Conservation (phyloP, 768 basidiomycete species). For the Myochromella boudieri region DNA sequence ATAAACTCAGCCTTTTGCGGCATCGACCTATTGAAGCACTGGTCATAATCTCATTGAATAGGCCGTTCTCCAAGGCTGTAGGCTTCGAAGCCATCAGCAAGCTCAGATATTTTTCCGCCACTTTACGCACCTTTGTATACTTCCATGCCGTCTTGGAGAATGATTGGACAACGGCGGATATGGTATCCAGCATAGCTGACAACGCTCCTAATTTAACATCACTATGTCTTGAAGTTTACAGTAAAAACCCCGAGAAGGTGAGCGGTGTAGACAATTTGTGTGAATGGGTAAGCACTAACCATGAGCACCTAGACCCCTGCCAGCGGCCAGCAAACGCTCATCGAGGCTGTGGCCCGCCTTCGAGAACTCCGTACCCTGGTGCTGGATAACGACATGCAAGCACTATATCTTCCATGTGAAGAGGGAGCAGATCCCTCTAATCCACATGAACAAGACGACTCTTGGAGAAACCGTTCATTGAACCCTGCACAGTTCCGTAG, state of each 20-base stretch:
- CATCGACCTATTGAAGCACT: slow-evolving; percentile 1
- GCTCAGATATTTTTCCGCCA: not conserved
- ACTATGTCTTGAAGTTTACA: not conserved
- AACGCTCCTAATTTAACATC: not conserved
- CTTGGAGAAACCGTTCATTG: not conserved
- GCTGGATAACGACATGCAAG: slow-evolving; percentile 1
- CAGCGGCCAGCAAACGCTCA: not conserved
- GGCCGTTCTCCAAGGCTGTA: not conserved
- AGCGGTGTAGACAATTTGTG: not conserved
- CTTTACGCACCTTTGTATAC: not conserved
- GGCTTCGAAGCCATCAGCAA: not conserved
- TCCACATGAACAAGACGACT: not conserved
- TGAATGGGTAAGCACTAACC: too few relatives aligned
- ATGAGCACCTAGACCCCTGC: not conserved
- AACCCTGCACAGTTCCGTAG: slow-evolving; percentile 1
- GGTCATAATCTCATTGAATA: not conserved
- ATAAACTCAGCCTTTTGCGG: not conserved
- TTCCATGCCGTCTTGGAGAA: not conserved
- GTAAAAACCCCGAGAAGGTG: too few relatives aligned
- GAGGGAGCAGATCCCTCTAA: not conserved
- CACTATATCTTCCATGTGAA: not conserved
- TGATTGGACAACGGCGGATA: not conserved
- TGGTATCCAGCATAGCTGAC: not conserved
- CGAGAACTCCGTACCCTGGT: not conserved
- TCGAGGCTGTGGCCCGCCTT: not conserved